Evolutionary conservation across 2,329 filamentous ascomycete genomes (phyloP), one percentile per base, ranked within the genome.

Genomic region (Monosporascus sp.): DNA sequence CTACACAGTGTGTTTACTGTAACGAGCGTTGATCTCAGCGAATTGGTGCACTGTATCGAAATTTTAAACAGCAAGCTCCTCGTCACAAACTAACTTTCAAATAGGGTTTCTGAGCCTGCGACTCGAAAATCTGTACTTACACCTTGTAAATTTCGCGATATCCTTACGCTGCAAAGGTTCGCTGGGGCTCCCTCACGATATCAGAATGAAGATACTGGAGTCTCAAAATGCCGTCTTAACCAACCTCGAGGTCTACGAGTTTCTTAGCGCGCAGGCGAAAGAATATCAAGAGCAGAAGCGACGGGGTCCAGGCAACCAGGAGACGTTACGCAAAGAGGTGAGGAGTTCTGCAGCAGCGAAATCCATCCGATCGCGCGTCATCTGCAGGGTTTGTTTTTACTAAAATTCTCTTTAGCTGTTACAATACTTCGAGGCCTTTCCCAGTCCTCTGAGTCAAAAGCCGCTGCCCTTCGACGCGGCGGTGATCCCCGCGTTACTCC

Each of bases 161-260:
- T 35, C 31, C 31, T 14, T 9, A 35, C 31, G 31, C 31, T 35
- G 31, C 31, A 35, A 35, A 35, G 9, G 31, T 14, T 35, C 11
- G 31, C 31, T 35, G 31, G 3, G 31, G 11, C 11, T 8, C 7
- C 31, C 4, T 14, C 31, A 14, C 9, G 31, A 35, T 19, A 38
- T 44, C 62, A 68, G 37, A 20, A 85, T 87, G 84, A 86, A 89
- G 79, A 81, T 91, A 64, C 72, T 90, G 62, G 86, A 88, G 64
- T 76, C 86, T 3, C 86, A 90, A 66, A 82, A 82, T 31, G 86
- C 85, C 5, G 78, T 86, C 43, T 75, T 91, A 64, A 82, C 84
- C 67, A 91, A 91, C 69, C 86, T 82, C 59, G 88, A 91, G 74
- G 86, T 91, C 58, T 85, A 85, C 63, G 75, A 79, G 53, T 86